A percentile compares a stretch with the other conserved stretches of the same genome.
Conservation (phyloP, 2,329 filamentous ascomycete species). For the Talaromyces rugulosus region DNA sequence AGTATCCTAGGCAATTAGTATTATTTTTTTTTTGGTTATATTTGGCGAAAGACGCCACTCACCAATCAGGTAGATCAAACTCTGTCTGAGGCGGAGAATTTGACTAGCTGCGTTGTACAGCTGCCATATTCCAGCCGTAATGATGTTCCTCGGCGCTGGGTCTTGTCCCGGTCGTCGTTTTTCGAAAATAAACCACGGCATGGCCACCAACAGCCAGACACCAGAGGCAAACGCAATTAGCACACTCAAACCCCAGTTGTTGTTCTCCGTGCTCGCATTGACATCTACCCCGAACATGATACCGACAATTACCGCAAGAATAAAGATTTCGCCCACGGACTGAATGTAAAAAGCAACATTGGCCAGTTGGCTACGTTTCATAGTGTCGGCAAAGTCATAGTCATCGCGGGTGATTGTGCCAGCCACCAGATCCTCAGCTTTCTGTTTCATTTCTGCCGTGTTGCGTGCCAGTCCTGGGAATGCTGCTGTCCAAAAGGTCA, state of each 20-base stretch:
- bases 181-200: constrained; percentile 65
- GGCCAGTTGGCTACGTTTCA: constrained; percentile 60
- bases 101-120: constrained; percentile 54
- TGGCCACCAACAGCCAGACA: constrained; percentile 59
- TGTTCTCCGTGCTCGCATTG: constrained; percentile 55
- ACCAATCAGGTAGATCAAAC: constrained; percentile 61
- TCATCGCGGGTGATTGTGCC: constrained; percentile 55
- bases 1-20: constrained; percentile 46
- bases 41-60: constrained; percentile 8
- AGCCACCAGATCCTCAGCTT: constrained; percentile 46
- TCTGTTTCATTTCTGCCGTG: constrained; percentile 46
- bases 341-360: constrained; percentile 64
- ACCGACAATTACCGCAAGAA: constrained; percentile 61
- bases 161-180: constrained; percentile 59
- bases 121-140: constrained; percentile 61
- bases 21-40: too few relatives aligned
- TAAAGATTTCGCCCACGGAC: constrained; percentile 58
- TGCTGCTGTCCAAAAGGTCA: constrained; percentile 67
- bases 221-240: constrained; percentile 62
- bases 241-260: constrained; percentile 64
- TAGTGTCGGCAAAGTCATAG: constrained; percentile 58
- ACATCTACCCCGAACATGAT: constrained; percentile 60
- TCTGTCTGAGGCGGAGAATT: constrained; percentile 63
- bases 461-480: constrained; percentile 57
- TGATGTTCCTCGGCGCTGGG: constrained; percentile 41